Evolutionary conservation across 75 land plant genomes (phyloP), one percentile per base, ranked within the genome.

Genomic region (Chamaecyparis obtusa): DNA sequence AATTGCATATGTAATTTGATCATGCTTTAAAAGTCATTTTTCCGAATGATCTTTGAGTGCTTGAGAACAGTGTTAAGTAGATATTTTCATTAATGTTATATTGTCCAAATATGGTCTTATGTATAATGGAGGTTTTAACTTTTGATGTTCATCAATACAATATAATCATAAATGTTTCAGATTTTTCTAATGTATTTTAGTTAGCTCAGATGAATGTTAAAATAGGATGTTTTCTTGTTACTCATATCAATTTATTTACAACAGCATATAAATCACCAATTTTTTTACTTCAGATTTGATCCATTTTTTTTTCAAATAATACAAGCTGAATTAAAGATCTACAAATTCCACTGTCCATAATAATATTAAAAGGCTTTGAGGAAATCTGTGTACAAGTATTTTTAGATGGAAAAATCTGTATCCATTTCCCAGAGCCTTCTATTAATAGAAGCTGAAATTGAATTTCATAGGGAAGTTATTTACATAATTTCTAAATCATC

Each of bases 1-100:
- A 81, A 46, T 33, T 81, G 51, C 83, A 46, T 81, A 81, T 81
- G 5, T 46, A 81, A n/a, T 46, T 27, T 81, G 83, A 81, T 81
- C 13, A 81, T 46, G 51, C 54, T 81, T n/a, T 81, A 24, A n/a
- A 81, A 78, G 48, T 81, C 32, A n/a, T 81, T 46, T 46, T 81
- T 44, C 48, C n/a, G 3, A 41, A 81, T 27, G 48, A 33, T 74
- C 14, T 72, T 43, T 81, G n/a, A 81, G 32, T 24, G 48, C 14
- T 81, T 44, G 24, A 41, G 24, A 37, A 17, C 27, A 79, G 39
- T 2, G 44, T 79, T 0, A 13, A n/a, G 21, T 81, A 32, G 3
- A 33, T 74, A 74, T 44, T 46, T 46, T 44, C 11, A 13, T 81
- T 41, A 41, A n/a, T 14, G 5, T 9, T 24, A 9, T 21, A 21